Evolutionary conservation across 2,329 filamentous ascomycete species (phyloP), one percentile per base, ranked within the genome.

Genomic region (Phoma sp.): DNA sequence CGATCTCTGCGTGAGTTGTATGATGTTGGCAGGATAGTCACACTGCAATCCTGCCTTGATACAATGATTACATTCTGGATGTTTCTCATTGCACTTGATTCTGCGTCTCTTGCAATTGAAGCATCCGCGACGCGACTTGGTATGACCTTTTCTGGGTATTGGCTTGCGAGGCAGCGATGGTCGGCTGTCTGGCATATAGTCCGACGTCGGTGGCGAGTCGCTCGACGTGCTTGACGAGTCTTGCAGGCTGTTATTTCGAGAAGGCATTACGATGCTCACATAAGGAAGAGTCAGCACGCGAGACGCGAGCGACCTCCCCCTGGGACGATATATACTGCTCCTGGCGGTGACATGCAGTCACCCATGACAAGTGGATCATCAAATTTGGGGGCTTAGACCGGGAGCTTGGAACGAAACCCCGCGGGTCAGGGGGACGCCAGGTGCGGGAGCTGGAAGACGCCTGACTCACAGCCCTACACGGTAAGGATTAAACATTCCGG

Each of bases 61-160:
- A 68, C 87, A 89, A 66, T 89, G 85, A 1, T 81, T 82, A 64
- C 87, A 89, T 10, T 82, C 76, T 23, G 87, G 87, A 25, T 77
- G 81, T n/a, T 78, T 85, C 71, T 89, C 87, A 74, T 87, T 86
- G 68, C 87, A 89, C 82, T 88, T 89, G 69, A 89, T 88, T 53
- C 86, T 82, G 33, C 86, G 77, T 50, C 83, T 78, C 72, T 89
- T 89, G 76, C 87, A 89, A 68, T 87, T 87, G 70, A 82, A 88
- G 72, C 87, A 89, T 7, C 86, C 87, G 14, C 82, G 78, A 20
- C 87, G 80, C 43, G 84, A 87, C 71, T 89, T 89, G 10, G 84
- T 88, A 59, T 89, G 87, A 0, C 86, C 85, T 57, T 84, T 80
- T 49, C 86, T 64, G 3, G 72, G 72, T 25, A 74, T 72, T 1